These are phyloP conservation scores for Colletotrichum tropicale DNA, from an alignment of 2,329 filamentous ascomycete species.

Conservation along the genomic window DNA sequence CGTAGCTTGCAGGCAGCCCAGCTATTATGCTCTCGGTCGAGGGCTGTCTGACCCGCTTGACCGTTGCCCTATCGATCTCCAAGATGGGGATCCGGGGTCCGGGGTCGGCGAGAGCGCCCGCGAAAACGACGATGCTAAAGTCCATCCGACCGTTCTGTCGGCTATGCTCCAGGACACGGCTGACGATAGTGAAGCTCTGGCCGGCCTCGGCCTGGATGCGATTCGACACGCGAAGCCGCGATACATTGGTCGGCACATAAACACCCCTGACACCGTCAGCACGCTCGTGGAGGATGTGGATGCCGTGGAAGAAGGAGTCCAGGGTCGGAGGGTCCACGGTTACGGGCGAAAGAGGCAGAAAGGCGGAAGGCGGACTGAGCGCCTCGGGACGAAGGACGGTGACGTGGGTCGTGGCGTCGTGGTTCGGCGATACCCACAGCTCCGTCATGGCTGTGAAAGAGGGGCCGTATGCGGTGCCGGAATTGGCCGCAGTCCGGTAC, in stretches of 20 bases:
- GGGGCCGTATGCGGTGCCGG: slow-evolving; percentile 27
- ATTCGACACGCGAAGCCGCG: slow-evolving; percentile 32
- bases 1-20: slow-evolving; percentile 26
- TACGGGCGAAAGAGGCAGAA: slow-evolving; percentile 24
- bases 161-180: slow-evolving; percentile 26
- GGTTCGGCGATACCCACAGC: slow-evolving; percentile 22
- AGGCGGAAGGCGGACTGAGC: neutral
- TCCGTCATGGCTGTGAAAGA: slow-evolving; percentile 25
- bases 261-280: neutral
- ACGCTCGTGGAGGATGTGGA: neutral
- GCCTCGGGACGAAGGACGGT: slow-evolving; percentile 25
- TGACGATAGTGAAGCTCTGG: slow-evolving; percentile 26
- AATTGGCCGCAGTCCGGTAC: neutral
- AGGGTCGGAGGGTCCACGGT: slow-evolving; percentile 31
- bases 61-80: neutral
- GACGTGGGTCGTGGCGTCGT: slow-evolving; percentile 25
- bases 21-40: slow-evolving; percentile 4
- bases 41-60: neutral
- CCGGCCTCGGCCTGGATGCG: slow-evolving; percentile 23
- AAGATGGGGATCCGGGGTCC: neutral
- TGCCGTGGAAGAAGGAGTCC: slow-evolving; percentile 30
- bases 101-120: neutral
- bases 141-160: slow-evolving; percentile 26
- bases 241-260: slow-evolving; percentile 32
- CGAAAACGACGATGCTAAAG: slow-evolving; percentile 30